Percentiles rank a stretch among this genome's conserved stretches.
These are phyloP conservation scores for Penicillium pancosmium DNA, from an alignment of 495 filamentous ascomycete species.

Conservation along the genomic window DNA sequence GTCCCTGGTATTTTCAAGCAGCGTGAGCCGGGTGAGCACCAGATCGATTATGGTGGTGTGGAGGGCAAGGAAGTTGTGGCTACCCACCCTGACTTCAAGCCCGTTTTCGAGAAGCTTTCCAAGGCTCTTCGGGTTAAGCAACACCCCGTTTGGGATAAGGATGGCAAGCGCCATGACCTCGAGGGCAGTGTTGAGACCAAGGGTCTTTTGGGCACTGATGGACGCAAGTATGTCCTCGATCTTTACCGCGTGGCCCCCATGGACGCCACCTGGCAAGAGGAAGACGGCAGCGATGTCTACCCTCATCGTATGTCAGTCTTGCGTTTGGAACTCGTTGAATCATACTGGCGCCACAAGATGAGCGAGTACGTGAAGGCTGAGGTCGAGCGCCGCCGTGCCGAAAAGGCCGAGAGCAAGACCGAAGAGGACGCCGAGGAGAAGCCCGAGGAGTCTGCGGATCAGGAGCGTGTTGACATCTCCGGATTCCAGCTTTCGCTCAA, in stretches of 20 bases:
- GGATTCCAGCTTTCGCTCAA: constrained; percentile 88
- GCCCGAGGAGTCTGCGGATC: constrained; percentile 40
- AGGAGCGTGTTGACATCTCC: constrained; percentile 76
- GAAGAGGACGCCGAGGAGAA: constrained; percentile 35
- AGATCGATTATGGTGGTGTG: constrained; percentile 98
- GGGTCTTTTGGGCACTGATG: constrained; percentile 95
- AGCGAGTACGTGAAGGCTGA: constrained; percentile 80
- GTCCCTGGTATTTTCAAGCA: constrained; percentile 99
- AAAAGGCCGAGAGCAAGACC: constrained; percentile 49
- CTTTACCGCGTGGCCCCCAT: constrained; percentile 92
- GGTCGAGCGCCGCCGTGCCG: constrained; percentile 58
- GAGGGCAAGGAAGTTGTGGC: constrained; percentile 97
- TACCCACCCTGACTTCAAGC: constrained; percentile 78
- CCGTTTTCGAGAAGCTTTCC: constrained; percentile 87
- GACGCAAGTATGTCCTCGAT: constrained; percentile 94
- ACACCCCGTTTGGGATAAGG: constrained; percentile 98
- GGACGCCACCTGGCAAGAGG: constrained; percentile 89
- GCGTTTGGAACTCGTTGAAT: constrained; percentile 84
- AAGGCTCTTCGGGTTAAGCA: constrained; percentile 86
- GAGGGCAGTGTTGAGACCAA: constrained; percentile 98
- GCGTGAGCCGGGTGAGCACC: constrained; percentile 93
- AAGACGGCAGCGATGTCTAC: constrained; percentile 67
- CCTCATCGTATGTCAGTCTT: constrained; percentile 96
- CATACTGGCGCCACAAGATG: constrained; percentile 81
- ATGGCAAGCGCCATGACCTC: constrained; percentile 83